These are phyloP conservation scores for Crithidia expoeki DNA, from an alignment of 208 protist genomes.

Conservation along the genomic window DNA sequence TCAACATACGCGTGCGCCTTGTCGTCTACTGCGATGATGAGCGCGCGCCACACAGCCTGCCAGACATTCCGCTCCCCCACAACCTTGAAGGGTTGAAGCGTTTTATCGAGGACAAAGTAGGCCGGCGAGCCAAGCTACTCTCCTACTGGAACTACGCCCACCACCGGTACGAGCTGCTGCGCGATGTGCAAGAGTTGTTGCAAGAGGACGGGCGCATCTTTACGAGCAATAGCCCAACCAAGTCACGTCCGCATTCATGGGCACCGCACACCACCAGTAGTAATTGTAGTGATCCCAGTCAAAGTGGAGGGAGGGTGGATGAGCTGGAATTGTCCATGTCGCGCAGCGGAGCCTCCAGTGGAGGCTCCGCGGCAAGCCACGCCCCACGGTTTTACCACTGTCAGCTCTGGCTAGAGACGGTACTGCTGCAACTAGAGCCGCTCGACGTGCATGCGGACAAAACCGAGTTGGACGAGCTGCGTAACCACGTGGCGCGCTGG, in stretches of 20 bases:
- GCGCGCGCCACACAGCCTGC: conserved; percentile 18
- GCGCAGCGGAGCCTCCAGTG: conserved; percentile 6
- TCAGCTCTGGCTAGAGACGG: conserved; percentile 72
- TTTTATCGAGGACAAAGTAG: conserved; percentile 31
- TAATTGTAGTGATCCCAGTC: neutral
- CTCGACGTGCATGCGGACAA: conserved; percentile 45
- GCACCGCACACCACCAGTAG: neutral
- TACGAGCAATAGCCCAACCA: neutral
- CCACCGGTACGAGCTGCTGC: conserved; percentile 49
- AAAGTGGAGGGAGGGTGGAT: conserved; percentile 3
- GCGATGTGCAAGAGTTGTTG: conserved; percentile 33
- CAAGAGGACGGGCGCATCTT: conserved; percentile 1
- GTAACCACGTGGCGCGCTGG: conserved; percentile 43
- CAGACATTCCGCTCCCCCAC: conserved; percentile 20
- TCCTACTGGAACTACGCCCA: conserved; percentile 63
- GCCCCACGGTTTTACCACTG: conserved; percentile 29
- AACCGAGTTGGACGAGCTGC: conserved; percentile 51
- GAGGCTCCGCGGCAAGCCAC: neutral
- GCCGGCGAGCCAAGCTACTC: conserved; percentile 38
- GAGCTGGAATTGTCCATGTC: neutral
- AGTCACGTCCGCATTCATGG: neutral
- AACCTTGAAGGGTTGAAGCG: conserved; percentile 27
- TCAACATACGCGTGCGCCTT: conserved; percentile 28
- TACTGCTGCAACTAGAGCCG: conserved; percentile 48
- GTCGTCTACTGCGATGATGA: conserved; percentile 50